Base-by-base conservation (phyloP, 2,329 filamentous ascomycete species). In the Aspergillus floridensis region DNA sequence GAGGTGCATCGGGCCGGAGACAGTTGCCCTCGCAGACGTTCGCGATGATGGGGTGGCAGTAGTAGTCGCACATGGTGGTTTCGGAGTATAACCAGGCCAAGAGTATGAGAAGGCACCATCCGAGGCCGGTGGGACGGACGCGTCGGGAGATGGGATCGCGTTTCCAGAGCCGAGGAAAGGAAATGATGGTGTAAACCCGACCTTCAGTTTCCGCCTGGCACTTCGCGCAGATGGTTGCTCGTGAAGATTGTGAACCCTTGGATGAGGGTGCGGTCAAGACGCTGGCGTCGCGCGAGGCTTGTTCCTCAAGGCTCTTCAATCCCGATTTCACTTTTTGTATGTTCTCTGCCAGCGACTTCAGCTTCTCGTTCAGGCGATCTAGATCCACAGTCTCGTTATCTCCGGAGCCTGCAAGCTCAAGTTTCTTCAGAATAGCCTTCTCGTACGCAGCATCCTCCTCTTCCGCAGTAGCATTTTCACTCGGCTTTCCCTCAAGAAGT, bases 41-140 rank as follows among this genome's bases (percentile, higher is more conserved):
- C 4, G 82, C 80, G 59, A 82, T 80, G 7, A 73, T 62, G 3
- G 80, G 80, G 51, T 83, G 80, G 66, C 81, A 84, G 70, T 82
- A 85, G 29, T 77, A 71, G 38, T 82, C 78, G 63, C 79, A 81
- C 68, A 83, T 78, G 38, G 76, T 68, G 32, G 74, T 74, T 69
- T 84, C 82, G 46, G 76, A 68, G 31, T 81, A 64, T 65, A 79
- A 81, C 82, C 82, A 87, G 41, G 73, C 64, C 19, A 80, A 67
- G 19, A 79, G 72, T 7, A 76, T 22, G 1, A 82, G 59, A 12
- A 77, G 67, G 29, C 74, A 59, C 70, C 74, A 79, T 38, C 76
- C 74, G 1, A 79, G 63, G 16, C 66, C 69, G 5, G 77, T 80
- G 14, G 70, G 71, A 16, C 69, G 74, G 4, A 70, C 62, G 14